These are phyloP conservation scores for Nemania diffusa DNA, from an alignment of 2,329 filamentous ascomycete species.

Conservation along the genomic window DNA sequence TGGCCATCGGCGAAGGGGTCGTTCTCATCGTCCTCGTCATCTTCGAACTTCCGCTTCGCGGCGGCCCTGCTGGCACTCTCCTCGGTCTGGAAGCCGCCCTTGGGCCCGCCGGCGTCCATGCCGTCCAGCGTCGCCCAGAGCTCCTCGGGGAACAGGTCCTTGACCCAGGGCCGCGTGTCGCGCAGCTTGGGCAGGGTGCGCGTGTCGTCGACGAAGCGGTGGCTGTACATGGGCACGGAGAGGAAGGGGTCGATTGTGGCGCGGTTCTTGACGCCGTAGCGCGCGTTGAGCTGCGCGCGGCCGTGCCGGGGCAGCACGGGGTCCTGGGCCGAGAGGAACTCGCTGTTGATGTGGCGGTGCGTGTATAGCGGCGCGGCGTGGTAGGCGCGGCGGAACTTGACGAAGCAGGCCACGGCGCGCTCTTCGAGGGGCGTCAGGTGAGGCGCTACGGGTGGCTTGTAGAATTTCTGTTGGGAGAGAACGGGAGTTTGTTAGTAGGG, in stretches of 20 bases:
- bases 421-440: conserved; percentile 58
- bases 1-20: conserved; percentile 43
- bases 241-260: conserved; percentile 68
- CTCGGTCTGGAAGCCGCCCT: conserved; percentile 48
- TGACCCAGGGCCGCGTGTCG: conserved; percentile 56
- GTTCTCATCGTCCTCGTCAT: conserved; percentile 55
- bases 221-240: conserved; percentile 67
- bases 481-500: conserved; percentile 24
- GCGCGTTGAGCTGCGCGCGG: conserved; percentile 67
- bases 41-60: conserved; percentile 58
- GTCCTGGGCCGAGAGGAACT: conserved; percentile 47
- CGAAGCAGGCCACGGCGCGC: conserved; percentile 61
- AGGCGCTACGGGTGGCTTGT: conserved; percentile 59
- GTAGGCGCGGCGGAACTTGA: conserved; percentile 67
- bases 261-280: conserved; percentile 65
- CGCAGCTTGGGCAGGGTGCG: conserved; percentile 65
- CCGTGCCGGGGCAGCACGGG: conserved; percentile 60
- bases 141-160: conserved; percentile 66
- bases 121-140: conserved; percentile 66
- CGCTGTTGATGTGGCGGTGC: conserved; percentile 56
- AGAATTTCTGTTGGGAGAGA: conserved; percentile 53
- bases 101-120: conserved; percentile 49
- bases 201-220: conserved; percentile 63
- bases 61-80: conserved; percentile 41
- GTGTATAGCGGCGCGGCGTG: conserved; percentile 68